Evolutionary conservation across 2,329 filamentous ascomycete species (phyloP), one percentile per base, ranked within the genome.

Genomic region (Bipolaris gigantea): DNA sequence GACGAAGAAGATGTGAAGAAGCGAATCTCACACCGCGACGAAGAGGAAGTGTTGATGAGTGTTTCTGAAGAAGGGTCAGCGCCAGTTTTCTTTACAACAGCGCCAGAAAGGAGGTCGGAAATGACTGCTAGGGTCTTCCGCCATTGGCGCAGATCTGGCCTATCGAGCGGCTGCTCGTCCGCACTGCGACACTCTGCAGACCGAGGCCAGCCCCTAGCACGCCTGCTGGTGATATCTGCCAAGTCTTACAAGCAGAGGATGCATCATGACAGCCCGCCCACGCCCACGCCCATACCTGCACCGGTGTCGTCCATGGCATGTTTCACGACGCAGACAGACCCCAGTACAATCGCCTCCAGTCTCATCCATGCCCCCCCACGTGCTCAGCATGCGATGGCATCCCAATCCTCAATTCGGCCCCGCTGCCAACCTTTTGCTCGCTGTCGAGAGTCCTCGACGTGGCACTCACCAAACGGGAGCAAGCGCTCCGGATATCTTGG

Each of bases 101-200:
- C 54, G 61, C 57, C 63, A 64, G 66, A 71, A 69, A 72, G 69
- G 71, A 70, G 70, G 58, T 65, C 70, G 69, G 68, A 72, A 64
- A 72, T 72, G 69, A 71, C 63, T 57, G 50, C 61, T 52, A 56
- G 57, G 54, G 58, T 56, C 61, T 59, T 65, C 66, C 69, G 67
- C 57, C 56, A 57, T 50, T 66, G 53, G 67, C 70, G 69, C 52
- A 48, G 54, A 50, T 48, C 43, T 56, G 48, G 54, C 57, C 51
- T 56, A 53, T 48, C 56, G 52, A 57, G 57, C 60, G 54, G 58
- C 55, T 63, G 45, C 57, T 56, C 57, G 55, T 55, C 53, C 61
- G 53, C 50, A 64, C 64, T 63, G 50, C 60, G 49, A 61, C 49
- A 55, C 51, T 46, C 39, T 54, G 53, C 56, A 57, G 56, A 43